Evolutionary conservation across 164 flowering plant genomes (phyloP), one percentile per base, ranked within the genome.

Genomic region (Umbilicus rupestris): DNA sequence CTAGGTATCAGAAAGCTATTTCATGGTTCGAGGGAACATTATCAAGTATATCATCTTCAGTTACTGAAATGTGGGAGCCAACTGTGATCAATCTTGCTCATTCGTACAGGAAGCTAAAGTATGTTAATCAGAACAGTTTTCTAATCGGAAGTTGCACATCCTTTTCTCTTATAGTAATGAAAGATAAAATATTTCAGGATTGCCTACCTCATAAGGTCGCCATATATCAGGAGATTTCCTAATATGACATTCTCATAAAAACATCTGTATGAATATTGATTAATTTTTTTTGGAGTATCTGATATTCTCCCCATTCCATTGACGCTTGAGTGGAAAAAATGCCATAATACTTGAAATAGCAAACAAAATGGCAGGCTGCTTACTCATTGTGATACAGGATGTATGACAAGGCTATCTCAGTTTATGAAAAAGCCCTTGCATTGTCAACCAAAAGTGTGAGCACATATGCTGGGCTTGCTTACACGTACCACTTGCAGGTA

Each of bases 391-490:
- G 15, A 75, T 7, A 66, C 83, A 89, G 97, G 92, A 78, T 71
- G 80, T 92, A 85, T 72, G 65, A 76, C 67, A 92, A 95, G 70
- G 99, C 99, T 63, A 85, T 88, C 66, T 73, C 81, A 16, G 81
- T 79, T 70, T 95, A 95, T 76, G 97, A 95, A 75, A 88, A 82
- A 81, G 97, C 99, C 65, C 88, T 95, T 67, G 77, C 90, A 59
- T 73, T 95, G 70, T 89, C 99, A 52, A 85, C 87, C n/a, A 84
- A 76, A 87, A 95, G 92, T 76, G 72, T 84, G 77, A 88, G 96
- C 80, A 87, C 97, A 42, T 95, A 88, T 77, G 92, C 99, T 8
- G 99, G 97, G 70, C 88, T 95, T 68, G 99, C 99, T 16, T 95
- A 92, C 78, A 88, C 97, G 39, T 87, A 89, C 49, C 99, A 95